Base-by-base conservation (phyloP, 192 early-diverging fungal genomes). In the Spizellomyces sp. region DNA sequence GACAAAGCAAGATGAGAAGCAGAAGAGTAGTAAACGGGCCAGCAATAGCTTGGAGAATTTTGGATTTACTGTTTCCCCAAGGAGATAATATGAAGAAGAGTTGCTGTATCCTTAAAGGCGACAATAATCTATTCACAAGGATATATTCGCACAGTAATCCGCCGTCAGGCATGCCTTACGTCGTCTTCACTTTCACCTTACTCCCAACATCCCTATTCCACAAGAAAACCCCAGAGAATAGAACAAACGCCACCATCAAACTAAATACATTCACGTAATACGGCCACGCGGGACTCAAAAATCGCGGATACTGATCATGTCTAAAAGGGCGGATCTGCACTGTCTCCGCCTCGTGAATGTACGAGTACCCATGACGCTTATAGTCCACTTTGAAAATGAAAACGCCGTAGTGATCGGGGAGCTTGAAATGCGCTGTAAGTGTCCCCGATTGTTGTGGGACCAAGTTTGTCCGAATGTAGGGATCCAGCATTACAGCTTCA, bases 381-480 rank as follows among this genome's bases (percentile, higher is more conserved):
- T 98, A 98, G 73, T 96, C 94, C 48, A 98, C 92, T 46, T 87
- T 89, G 78, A 99, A 94, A 6, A 95, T 98, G 83, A 95, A 99
- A 9, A 98, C 96, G 67, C 98, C 98, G 78, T 98, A 95, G 41
- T 91, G 89, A 72, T 99, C 98, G 47, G 98, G 98, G 19, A 98
- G 81, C 66, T 86, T 74, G 69, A 92, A 86, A 63, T 64, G 58
- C 54, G 82, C 82, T 17, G 47, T 76, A 44, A 45, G 54, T 48
- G 66, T 9, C 0, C 76, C 75, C 17, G 79, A 66, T 2, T 58
- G 50, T 4, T 61, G 59, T 36, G 59, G 22, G 22, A 12, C 10
- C 63, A 88, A 78, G 71, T 91, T 80, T 52, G 61, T 63, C 47
- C 87, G 91, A 64, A 99, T 84, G 77, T 98, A 96, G 8, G 98